A percentile compares a stretch with the other conserved stretches of the same genome.
These are phyloP conservation scores for Yarrowia divulgata DNA, from an alignment of 805 yeast genomes.

Conservation along the genomic window DNA sequence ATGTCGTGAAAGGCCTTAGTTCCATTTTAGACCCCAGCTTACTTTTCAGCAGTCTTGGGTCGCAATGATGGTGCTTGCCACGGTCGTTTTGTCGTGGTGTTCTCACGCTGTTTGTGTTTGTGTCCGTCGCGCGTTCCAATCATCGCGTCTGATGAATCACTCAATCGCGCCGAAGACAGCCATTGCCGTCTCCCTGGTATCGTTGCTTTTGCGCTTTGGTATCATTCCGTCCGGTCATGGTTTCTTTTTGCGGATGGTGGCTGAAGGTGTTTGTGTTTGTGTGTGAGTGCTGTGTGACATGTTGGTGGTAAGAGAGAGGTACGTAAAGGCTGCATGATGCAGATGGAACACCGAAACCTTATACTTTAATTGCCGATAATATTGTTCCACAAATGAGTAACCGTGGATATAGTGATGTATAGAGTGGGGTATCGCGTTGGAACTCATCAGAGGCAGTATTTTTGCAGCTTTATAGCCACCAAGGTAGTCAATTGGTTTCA, in stretches of 20 bases:
- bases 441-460: no score
- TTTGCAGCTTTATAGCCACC: no score
- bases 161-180: neutral
- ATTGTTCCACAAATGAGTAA: neutral
- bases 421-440: neutral
- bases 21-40: no score
- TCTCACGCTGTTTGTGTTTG: neutral
- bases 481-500: no score
- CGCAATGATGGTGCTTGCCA: no score
- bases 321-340: slow-evolving; percentile 6
- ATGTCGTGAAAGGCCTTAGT: neutral
- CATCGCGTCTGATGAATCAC: neutral
- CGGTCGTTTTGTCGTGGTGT: no score
- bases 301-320: slow-evolving; percentile 10
- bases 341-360: neutral
- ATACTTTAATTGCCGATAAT: neutral
- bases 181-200: neutral
- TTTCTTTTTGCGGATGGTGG: slow-evolving; percentile 10
- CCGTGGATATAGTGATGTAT: neutral
- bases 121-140: no score
- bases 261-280: neutral
- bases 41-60: no score
- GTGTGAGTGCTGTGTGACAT: slow-evolving; percentile 1
- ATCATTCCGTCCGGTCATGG: neutral
- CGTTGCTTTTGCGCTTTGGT: slow-evolving; percentile 6